Conservation (phyloP, 106 monocot species). For the Dioscorea dumetorum region DNA sequence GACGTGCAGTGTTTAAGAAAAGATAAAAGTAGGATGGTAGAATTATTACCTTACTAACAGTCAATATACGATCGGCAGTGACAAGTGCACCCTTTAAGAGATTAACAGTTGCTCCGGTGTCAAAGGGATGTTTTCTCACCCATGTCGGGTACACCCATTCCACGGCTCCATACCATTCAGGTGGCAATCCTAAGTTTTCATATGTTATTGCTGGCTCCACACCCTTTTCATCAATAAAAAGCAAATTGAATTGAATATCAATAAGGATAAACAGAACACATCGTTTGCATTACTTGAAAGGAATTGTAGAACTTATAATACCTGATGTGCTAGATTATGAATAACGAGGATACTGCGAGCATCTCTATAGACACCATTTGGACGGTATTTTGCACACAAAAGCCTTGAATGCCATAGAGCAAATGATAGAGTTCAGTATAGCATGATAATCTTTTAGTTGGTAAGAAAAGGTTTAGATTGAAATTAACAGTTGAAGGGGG, state of each 20-base stretch:
- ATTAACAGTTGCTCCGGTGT: conserved; percentile 91
- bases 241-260: no score
- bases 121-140: conserved; percentile 81
- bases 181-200: conserved; percentile 58
- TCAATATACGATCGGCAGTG: conserved; percentile 75
- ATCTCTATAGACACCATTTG: conserved; percentile 78
- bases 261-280: no score
- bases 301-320: conserved; percentile 3
- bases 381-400: conserved; percentile 77
- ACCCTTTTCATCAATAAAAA: conserved; percentile 9
- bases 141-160: conserved; percentile 91
- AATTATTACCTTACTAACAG: conserved; percentile 69
- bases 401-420: conserved; percentile 28
- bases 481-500: background rate
- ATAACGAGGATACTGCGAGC: conserved; percentile 80
- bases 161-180: conserved; percentile 74
- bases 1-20: no score
- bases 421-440: no score
- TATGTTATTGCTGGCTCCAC: conserved; percentile 80
- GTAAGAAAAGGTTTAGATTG: no score
- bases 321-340: conserved; percentile 94
- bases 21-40: background rate
- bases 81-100: conserved; percentile 89
- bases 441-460: no score
- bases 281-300: no score